Evolutionary conservation across 805 yeast genomes (phyloP).

Genomic region (Sugiyamaella marilandica): DNA sequence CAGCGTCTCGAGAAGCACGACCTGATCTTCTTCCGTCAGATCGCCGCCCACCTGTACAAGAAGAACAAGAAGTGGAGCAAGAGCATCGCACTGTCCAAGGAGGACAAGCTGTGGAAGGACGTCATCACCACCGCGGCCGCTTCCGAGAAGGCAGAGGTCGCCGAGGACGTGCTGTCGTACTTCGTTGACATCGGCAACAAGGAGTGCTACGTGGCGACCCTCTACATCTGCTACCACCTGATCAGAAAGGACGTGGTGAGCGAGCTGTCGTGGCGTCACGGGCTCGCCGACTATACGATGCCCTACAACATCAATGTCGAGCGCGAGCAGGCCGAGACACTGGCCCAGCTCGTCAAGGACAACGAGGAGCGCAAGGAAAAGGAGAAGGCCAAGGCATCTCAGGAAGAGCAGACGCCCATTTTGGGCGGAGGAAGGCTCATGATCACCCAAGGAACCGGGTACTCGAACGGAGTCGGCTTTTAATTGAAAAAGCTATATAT

Average conservation of each 20-base stretch:
- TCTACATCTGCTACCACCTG: conserved; percentile 79
- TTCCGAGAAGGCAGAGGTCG: conserved; percentile 72
- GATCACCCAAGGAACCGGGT: conserved; percentile 64
- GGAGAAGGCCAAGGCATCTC: conserved; percentile 41
- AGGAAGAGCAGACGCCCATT: conserved; percentile 42
- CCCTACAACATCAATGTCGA: conserved; percentile 86
- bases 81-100: conserved; percentile 81
- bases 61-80: conserved; percentile 91
- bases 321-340: conserved; percentile 67
- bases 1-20: conserved; percentile 89
- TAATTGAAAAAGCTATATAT: background rate
- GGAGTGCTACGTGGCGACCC: conserved; percentile 87
- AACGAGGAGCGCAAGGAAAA: conserved; percentile 64
- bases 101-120: conserved; percentile 91
- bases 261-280: conserved; percentile 88
- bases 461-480: conserved; percentile 15
- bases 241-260: conserved; percentile 77
- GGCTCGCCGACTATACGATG: conserved; percentile 75
- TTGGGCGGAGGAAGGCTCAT: conserved; percentile 61
- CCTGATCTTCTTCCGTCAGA: conserved; percentile 87
- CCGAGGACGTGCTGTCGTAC: conserved; percentile 82
- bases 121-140: conserved; percentile 88
- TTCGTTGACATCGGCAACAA: conserved; percentile 96
- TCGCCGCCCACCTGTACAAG: conserved; percentile 89
- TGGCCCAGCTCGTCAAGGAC: conserved; percentile 63